Evolutionary conservation across 164 flowering plant genomes (phyloP).

Genomic region (Berberis vulgaris): DNA sequence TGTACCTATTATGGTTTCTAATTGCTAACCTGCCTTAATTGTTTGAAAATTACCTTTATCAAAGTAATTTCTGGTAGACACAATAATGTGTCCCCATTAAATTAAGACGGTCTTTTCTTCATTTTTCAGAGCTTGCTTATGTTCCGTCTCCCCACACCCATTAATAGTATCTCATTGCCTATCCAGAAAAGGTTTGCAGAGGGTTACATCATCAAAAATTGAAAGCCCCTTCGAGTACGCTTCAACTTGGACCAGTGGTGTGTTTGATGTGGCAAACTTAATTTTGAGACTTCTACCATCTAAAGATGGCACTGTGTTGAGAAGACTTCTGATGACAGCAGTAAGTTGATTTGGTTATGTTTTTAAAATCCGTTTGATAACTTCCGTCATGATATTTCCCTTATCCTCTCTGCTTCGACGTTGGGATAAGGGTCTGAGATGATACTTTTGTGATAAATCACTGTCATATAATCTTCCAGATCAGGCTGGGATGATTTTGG

Average conservation of each 20-base stretch:
- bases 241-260: slow-evolving; percentile 21
- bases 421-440: too few relatives aligned
- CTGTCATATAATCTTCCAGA: too few relatives aligned
- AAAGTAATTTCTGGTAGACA: too few relatives aligned
- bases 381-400: too few relatives aligned
- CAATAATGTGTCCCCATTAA: background rate
- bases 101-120: background rate
- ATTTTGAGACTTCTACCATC: slow-evolving; percentile 67
- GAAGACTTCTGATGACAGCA: slow-evolving; percentile 84
- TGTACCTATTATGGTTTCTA: background rate
- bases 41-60: too few relatives aligned
- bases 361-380: background rate
- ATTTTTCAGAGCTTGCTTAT: background rate
- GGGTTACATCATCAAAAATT: slow-evolving; percentile 4
- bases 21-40: too few relatives aligned
- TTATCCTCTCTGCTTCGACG: too few relatives aligned
- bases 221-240: slow-evolving; percentile 1
- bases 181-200: slow-evolving; percentile 45
- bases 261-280: slow-evolving; percentile 46
- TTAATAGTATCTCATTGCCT: background rate
- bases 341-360: slow-evolving; percentile 35
- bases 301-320: slow-evolving; percentile 70
- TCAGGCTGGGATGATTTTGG: too few relatives aligned
- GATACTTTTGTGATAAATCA: too few relatives aligned
- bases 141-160: background rate